Evolutionary conservation across 2,329 filamentous ascomycete species (phyloP), one percentile per base, ranked within the genome.

Genomic region (Botryotinia convoluta): DNA sequence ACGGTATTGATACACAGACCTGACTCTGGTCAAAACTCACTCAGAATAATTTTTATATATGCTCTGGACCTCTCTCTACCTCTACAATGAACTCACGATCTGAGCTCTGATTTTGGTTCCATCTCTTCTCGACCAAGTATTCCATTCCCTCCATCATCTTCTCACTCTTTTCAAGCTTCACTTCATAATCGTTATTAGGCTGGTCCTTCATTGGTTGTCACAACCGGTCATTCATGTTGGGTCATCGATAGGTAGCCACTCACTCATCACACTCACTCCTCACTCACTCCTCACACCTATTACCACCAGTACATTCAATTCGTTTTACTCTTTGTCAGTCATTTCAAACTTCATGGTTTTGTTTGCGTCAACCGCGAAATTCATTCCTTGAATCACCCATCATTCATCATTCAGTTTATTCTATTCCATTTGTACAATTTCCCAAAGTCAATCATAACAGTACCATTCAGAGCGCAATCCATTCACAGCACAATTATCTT

Each of bases 141-240:
- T 29, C 44, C 48, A n/a, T n/a, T 51, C 48, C 48, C 5, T 16
- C 48, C 37, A 29, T 22, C 54, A 57, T 59, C 54, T 70, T 5
- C 37, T 44, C 37, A n/a, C 54, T 48, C 44, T 29, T 71, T 48
- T 29, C 54, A 62, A 48, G 44, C 42, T 71, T 71, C n/a, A 57
- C 60, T 57, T 44, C 69, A 51, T 8, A 35, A 16, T 48, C 7
- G 6, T 61, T 20, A 1, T 16, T 18, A 9, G 54, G 54, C 39
- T 22, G 37, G 39, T 35, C 68, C n/a, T 71, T 65, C 45, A 71
- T 71, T 71, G 69, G 69, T 20, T 57, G 39, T 57, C 37, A 18
- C n/a, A 26, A 14, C 42, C 69, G 22, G 20, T 29, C 45, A 57
- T 64, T 54, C 45, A 42, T 39, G 51, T 57, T 44, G 26, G n/a